Conservation (phyloP, 2,329 filamentous ascomycete species). For the Neophaeococcomyces aloes region DNA sequence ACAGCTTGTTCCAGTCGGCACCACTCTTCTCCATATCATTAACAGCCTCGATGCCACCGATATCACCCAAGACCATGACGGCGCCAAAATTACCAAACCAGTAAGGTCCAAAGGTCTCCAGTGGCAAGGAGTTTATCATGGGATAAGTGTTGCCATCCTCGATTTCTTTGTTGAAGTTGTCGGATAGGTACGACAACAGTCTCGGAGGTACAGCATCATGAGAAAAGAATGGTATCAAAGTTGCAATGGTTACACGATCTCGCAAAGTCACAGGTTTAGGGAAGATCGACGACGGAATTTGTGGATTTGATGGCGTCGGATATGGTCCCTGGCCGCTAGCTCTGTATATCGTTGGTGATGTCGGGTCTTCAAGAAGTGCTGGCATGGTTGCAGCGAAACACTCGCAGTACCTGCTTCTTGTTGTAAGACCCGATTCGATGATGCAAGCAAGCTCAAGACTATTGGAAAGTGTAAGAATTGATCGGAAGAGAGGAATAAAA, state of each 20-base stretch:
- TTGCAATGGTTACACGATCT: constrained; percentile 73
- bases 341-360: constrained; percentile 58
- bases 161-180: constrained; percentile 81
- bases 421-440: constrained; percentile 4
- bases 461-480: not conserved
- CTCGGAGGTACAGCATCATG: constrained; percentile 63
- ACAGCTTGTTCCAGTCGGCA: constrained; percentile 68
- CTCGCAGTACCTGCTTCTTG: constrained; percentile 1
- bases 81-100: constrained; percentile 89
- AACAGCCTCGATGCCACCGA: constrained; percentile 51
- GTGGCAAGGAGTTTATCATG: constrained; percentile 65
- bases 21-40: constrained; percentile 40
- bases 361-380: constrained; percentile 68
- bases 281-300: constrained; percentile 57
- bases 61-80: constrained; percentile 73
- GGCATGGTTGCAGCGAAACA: constrained; percentile 46
- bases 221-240: constrained; percentile 72
- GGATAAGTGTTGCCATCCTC: constrained; percentile 87
- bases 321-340: constrained; percentile 57
- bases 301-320: constrained; percentile 50
- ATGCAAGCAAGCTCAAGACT: not conserved
- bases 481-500: not conserved
- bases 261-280: constrained; percentile 71
- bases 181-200: constrained; percentile 65
- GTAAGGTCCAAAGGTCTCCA: constrained; percentile 67